Evolutionary conservation across 305 asterid species (phyloP).

Genomic region (Ilex paraguariensis): DNA sequence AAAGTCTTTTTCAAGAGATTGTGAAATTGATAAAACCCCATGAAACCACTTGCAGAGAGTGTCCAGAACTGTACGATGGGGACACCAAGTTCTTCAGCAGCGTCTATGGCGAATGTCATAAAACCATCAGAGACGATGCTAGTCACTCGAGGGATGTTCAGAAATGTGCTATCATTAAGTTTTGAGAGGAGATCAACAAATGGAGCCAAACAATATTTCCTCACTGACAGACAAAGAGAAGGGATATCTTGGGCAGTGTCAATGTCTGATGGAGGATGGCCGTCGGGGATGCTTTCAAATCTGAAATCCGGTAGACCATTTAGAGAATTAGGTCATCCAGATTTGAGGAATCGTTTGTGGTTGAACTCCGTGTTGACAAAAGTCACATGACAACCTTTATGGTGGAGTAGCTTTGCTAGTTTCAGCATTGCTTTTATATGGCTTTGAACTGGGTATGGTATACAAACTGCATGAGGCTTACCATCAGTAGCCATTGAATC

Average conservation of each 20-base stretch:
- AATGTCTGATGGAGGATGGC: conserved; percentile 31
- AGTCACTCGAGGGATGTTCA: conserved; percentile 42
- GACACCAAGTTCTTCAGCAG: conserved; percentile 51
- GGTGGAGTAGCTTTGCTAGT: too few relatives aligned
- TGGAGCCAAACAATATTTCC: conserved; percentile 29
- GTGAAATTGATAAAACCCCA: conserved; percentile 27
- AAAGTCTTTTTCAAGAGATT: conserved; percentile 32
- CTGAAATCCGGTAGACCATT: conserved; percentile 34
- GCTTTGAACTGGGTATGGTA: conserved; percentile 48
- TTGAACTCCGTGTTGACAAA: conserved; percentile 33
- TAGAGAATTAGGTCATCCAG: conserved; percentile 24
- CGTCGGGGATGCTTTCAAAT: conserved; percentile 46
- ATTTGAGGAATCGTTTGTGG: conserved; percentile 27
- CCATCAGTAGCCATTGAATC: too few relatives aligned
- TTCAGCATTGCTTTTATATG: conserved; percentile 42
- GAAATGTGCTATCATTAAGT: conserved; percentile 18
- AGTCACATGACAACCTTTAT: too few relatives aligned
- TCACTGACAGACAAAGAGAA: conserved; percentile 23
- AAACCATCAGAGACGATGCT: conserved; percentile 61
- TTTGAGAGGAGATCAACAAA: conserved; percentile 35
- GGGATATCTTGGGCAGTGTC: conserved; percentile 42
- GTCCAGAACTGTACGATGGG: conserved; percentile 59
- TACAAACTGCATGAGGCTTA: conserved; percentile 5
- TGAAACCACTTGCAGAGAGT: conserved; percentile 40
- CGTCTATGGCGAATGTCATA: conserved; percentile 59